Evolutionary conservation across 2,329 filamentous ascomycete species (phyloP).

Genomic region (Penicillium fuscoglaucum): DNA sequence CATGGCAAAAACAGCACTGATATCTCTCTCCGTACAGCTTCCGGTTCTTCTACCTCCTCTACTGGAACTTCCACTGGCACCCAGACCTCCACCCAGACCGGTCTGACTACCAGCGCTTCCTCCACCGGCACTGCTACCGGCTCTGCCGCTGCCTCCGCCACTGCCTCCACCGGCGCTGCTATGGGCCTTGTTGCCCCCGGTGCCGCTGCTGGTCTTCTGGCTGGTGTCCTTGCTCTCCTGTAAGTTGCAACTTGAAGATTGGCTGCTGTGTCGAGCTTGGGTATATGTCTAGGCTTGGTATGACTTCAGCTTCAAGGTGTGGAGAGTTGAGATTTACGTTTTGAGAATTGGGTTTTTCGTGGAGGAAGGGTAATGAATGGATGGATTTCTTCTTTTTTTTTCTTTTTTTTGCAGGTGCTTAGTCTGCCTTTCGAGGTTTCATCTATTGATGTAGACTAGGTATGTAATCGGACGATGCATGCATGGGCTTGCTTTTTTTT

Average conservation of each 20-base stretch:
- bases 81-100: conserved; percentile 5
- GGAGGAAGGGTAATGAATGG: conserved; percentile 9
- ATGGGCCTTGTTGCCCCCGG: conserved; percentile 17
- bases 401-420: not conserved
- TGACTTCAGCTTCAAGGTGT: not conserved
- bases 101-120: conserved; percentile 14
- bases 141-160: conserved; percentile 6
- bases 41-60: conserved; percentile 10
- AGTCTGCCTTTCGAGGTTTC: not conserved
- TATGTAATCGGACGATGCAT: conserved; percentile 1
- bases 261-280: not conserved
- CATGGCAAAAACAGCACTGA: not conserved
- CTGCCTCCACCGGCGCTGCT: conserved; percentile 16
- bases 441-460: conserved; percentile 7
- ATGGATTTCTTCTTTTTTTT: not conserved
- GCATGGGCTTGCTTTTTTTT: conserved; percentile 6
- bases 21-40: conserved; percentile 7
- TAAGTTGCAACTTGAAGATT: conserved; percentile 6
- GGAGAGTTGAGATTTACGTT: not conserved
- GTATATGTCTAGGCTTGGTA: not conserved
- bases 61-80: conserved; percentile 14
- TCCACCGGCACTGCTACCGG: conserved; percentile 5
- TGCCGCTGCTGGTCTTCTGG: conserved; percentile 22
- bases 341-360: not conserved
- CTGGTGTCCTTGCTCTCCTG: conserved; percentile 25